These are phyloP conservation scores for Mycosphaerella sp. DNA, from an alignment of 2,329 filamentous ascomycete species.

Conservation along the genomic window DNA sequence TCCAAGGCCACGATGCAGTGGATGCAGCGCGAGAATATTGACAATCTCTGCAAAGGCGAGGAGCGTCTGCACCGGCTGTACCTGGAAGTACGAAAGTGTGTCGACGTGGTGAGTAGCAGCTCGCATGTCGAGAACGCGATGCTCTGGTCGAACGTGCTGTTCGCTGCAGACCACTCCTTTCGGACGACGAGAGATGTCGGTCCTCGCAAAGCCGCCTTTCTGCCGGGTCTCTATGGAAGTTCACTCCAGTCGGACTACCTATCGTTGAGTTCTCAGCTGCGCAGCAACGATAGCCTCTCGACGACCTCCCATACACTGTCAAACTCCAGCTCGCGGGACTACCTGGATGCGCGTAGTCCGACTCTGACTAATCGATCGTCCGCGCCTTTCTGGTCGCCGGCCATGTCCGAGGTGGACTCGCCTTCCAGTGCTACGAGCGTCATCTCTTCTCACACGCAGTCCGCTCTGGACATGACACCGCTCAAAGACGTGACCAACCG, in stretches of 20 bases:
- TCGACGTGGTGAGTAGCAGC: slow-evolving; percentile 76
- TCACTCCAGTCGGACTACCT: slow-evolving; percentile 16
- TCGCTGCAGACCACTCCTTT: slow-evolving; percentile 53
- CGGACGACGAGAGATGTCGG: slow-evolving; percentile 6
- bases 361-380: slow-evolving; percentile 66
- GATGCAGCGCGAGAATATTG: slow-evolving; percentile 73
- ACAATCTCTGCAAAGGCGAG: slow-evolving; percentile 91
- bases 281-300: slow-evolving; percentile 25
- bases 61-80: slow-evolving; percentile 92
- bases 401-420: slow-evolving; percentile 60
- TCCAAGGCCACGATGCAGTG: slow-evolving; percentile 77
- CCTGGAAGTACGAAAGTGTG: slow-evolving; percentile 79
- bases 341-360: slow-evolving; percentile 62
- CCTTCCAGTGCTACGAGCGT: slow-evolving; percentile 57
- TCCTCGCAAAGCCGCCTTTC: slow-evolving; percentile 7
- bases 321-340: slow-evolving; percentile 47
- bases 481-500: slow-evolving; percentile 1
- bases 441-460: slow-evolving; percentile 34
- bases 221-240: slow-evolving; percentile 12
- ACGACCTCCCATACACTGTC: slow-evolving; percentile 28
- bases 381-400: slow-evolving; percentile 84
- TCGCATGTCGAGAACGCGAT: slow-evolving; percentile 68
- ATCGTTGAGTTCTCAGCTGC: slow-evolving; percentile 19
- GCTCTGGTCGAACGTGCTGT: slow-evolving; percentile 87
- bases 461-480: slow-evolving; percentile 9